Base-by-base conservation (phyloP, 164 flowering plant genomes). In the Chimonanthus praecox region DNA sequence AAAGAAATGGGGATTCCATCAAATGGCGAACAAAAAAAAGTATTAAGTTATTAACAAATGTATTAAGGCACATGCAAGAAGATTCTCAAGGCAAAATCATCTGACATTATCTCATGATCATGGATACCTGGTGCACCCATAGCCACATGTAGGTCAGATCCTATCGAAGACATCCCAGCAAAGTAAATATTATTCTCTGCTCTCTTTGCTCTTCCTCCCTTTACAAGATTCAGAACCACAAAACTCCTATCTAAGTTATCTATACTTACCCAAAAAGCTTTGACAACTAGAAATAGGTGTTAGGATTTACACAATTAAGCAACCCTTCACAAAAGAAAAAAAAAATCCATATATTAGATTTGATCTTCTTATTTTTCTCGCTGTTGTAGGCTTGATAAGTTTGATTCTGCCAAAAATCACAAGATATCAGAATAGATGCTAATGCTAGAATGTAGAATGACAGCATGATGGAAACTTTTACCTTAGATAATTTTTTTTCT, bases 231-330 rank as follows among this genome's bases (percentile, higher is more conserved):
- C n/a, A 18, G n/a, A 7, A 47, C 10, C 60, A 54, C 60, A 10
- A 54, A 54, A 46, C 33, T 47, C 66, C 76, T 74, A 68, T 4
- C 58, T 67, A 67, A 46, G 64, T 1, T 46, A 7, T 68, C 48
- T 47, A 21, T 4, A 10, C 10, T 3, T 20, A 5, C 16, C 60
- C 3, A 1, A 10, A 13, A 3, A 15, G 60, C 16, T 54, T 54
- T 33, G 49, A 69, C 43, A 68, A 68, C 48, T 44, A 20, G 46
- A 21, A 7, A 20, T 63, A 10, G 49, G 44, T 50, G 18, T 68
- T 68, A 48, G 64, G 70, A 80, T 72, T 72, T 67, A 70, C 72
- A 74, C 73, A 74, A 67, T 48, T 71, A 74, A 69, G 10, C 61
- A 15, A 75, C 2, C 43, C 70, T 69, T 77, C 66, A 73, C 67